Evolutionary conservation across 2,329 filamentous ascomycete genomes (phyloP).

Genomic region (Talaromyces funiculosus): DNA sequence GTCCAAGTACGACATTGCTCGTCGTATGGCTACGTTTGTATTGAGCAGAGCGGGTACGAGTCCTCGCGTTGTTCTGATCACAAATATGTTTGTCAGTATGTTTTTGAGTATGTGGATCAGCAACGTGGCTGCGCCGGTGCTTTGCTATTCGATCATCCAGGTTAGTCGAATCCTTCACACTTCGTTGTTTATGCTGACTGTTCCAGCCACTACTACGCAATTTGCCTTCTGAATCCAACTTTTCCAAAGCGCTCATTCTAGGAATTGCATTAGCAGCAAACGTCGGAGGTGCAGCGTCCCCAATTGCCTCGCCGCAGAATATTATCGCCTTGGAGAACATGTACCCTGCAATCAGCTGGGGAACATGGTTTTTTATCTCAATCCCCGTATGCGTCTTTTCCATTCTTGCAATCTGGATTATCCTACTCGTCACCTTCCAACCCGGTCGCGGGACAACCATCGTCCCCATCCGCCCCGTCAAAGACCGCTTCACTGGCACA

Average conservation of each 20-base stretch:
- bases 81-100: conserved; percentile 97
- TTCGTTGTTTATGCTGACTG: conserved; percentile 6
- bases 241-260: conserved; percentile 91
- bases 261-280: conserved; percentile 94
- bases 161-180: conserved; percentile 40
- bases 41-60: conserved; percentile 92
- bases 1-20: conserved; percentile 96
- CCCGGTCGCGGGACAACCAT: conserved; percentile 82
- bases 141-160: conserved; percentile 97
- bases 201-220: conserved; percentile 83
- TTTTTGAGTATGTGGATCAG: conserved; percentile 99
- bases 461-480: conserved; percentile 82
- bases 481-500: conserved; percentile 77
- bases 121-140: conserved; percentile 92
- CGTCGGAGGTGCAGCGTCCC: conserved; percentile 91
- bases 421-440: conserved; percentile 79
- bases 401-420: conserved; percentile 79
- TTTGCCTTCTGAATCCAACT: conserved; percentile 78
- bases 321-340: conserved; percentile 96
- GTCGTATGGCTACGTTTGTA: conserved; percentile 92
- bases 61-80: conserved; percentile 82
- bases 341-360: conserved; percentile 85
- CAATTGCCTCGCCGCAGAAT: conserved; percentile 95
- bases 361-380: conserved; percentile 93
- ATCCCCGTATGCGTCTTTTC: conserved; percentile 88